These are phyloP conservation scores for Boletus pseudo-olivaceus DNA, from an alignment of 768 basidiomycete species.

Conservation along the genomic window DNA sequence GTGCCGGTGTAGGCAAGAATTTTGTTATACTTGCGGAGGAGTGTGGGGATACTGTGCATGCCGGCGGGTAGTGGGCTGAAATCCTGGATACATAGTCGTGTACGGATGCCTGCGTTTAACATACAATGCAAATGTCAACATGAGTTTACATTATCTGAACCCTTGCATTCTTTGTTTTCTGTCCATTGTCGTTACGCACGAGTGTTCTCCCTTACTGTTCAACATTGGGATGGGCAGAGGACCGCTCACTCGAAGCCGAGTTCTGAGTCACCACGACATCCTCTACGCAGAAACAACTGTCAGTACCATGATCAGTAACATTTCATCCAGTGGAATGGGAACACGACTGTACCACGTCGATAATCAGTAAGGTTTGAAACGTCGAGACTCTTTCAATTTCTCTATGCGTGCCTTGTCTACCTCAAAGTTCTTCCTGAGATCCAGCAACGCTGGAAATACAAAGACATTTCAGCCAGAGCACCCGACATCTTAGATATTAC, in stretches of 20 bases:
- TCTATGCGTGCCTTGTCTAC: constrained; percentile 66
- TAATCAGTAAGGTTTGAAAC: constrained; percentile 83
- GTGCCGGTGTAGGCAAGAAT: constrained; percentile 41
- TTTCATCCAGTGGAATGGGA: background rate
- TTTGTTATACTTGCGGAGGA: constrained; percentile 24
- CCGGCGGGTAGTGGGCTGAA: background rate
- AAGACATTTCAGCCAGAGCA: constrained; percentile 1
- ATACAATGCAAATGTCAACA: background rate
- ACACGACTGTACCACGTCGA: background rate
- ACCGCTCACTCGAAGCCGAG: background rate
- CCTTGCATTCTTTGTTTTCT: background rate
- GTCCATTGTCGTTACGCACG: background rate
- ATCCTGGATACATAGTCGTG: background rate
- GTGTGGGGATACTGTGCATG: constrained; percentile 10
- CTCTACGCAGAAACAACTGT: background rate
- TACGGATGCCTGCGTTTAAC: background rate
- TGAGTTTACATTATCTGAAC: background rate
- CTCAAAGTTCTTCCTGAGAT: constrained; percentile 77
- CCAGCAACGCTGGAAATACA: constrained; percentile 44
- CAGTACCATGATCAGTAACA: background rate
- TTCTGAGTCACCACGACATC: background rate
- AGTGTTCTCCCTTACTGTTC: background rate
- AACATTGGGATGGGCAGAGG: background rate
- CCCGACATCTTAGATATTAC: background rate
- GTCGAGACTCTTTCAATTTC: constrained; percentile 59